Evolutionary conservation across 164 flowering plant genomes (phyloP).

Genomic region (Macadamia tetraphylla): DNA sequence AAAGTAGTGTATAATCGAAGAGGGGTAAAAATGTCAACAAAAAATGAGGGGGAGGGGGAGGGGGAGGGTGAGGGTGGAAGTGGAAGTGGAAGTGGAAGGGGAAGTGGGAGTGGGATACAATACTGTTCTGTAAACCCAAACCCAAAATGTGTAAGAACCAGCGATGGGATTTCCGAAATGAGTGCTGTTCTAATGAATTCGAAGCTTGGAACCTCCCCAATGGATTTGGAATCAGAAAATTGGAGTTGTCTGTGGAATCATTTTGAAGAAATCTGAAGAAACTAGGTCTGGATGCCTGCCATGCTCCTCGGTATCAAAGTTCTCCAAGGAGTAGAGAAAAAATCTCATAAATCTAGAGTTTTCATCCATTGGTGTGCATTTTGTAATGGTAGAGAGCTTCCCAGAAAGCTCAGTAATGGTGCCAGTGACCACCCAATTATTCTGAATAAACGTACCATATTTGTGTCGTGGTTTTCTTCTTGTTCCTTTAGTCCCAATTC

Average conservation of each 20-base stretch:
- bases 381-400: constrained; percentile 4
- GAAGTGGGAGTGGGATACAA: too few species aligned
- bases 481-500: constrained; percentile 10
- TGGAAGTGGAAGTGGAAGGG: too few species aligned
- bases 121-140: too few species aligned
- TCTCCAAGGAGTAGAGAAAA: neutral
- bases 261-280: too few species aligned
- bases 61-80: too few species aligned
- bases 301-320: constrained; percentile 1
- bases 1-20: too few species aligned
- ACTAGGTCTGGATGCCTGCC: neutral
- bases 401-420: neutral
- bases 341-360: neutral
- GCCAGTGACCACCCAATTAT: constrained; percentile 1
- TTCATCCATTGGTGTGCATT: neutral
- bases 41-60: too few species aligned
- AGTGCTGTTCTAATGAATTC: neutral
- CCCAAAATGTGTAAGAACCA: too few species aligned
- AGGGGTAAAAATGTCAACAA: too few species aligned
- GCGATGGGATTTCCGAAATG: too few species aligned
- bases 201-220: neutral
- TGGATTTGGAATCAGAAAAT: too few species aligned
- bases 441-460: neutral
- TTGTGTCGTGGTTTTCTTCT: constrained; percentile 24
- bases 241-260: too few species aligned